Percentiles rank a stretch among this genome's conserved stretches.
Evolutionary conservation across 148 eudicot genomes (phyloP).

Genomic region (Cornus florida): DNA sequence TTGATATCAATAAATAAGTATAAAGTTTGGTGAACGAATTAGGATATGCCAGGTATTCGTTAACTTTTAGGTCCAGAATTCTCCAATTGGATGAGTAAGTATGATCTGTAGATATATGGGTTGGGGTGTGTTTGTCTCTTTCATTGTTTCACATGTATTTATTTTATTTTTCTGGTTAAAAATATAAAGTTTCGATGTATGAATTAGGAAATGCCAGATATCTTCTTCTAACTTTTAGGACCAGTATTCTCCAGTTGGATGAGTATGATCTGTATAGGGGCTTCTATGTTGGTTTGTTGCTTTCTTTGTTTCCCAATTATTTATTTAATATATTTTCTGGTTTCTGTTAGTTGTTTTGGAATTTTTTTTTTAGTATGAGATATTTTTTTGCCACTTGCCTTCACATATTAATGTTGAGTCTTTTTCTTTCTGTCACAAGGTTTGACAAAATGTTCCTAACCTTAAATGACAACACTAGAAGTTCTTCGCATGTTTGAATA

Average conservation of each 20-base stretch:
- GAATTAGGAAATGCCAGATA: neutral
- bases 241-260: neutral
- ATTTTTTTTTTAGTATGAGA: neutral
- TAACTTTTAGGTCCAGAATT: neutral
- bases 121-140: neutral
- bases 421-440: neutral
- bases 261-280: neutral
- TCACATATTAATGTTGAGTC: neutral
- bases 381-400: neutral
- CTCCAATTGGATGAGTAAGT: neutral
- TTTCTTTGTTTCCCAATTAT: neutral
- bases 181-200: neutral
- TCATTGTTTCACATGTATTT: neutral
- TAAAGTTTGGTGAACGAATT: neutral
- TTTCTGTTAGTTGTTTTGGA: neutral
- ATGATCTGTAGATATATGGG: neutral
- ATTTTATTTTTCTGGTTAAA: no score
- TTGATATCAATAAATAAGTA: neutral
- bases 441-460: neutral
- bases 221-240: neutral
- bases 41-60: neutral
- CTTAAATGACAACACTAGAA: neutral
- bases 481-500: neutral
- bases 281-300: neutral
- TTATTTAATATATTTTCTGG: neutral